phyloP scores from a whole-genome alignment of 2,329 filamentous ascomycete genomes.

The Diaporthe longicolla region DNA sequence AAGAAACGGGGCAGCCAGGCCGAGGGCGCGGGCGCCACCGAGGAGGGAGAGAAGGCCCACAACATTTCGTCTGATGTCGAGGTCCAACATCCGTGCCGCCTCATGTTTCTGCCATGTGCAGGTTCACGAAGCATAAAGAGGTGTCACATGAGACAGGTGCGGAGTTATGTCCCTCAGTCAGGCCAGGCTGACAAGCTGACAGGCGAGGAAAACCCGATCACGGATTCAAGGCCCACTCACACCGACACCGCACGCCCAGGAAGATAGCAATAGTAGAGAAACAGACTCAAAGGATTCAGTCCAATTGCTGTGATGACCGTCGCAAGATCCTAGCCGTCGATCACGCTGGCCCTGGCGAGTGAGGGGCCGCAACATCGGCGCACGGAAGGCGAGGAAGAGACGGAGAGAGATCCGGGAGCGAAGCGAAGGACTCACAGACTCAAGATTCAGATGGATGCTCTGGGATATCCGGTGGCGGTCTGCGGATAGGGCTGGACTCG shows the following conservation, averaged over 20 bases:
- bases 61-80: conserved; percentile 22
- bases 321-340: conserved; percentile 24
- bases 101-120: conserved; percentile 17
- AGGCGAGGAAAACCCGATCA: background rate
- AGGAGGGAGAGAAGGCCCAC: background rate
- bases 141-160: conserved; percentile 30
- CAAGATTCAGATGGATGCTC: background rate
- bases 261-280: background rate
- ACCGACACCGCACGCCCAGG: background rate
- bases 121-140: conserved; percentile 21
- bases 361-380: background rate
- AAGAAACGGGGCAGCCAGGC: conserved; percentile 4
- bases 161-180: conserved; percentile 1
- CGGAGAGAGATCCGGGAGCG: background rate
- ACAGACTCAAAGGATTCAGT: background rate
- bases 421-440: background rate
- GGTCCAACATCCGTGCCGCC: conserved; percentile 16
- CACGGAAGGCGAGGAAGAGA: background rate
- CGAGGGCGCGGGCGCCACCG: background rate
- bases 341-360: conserved; percentile 18
- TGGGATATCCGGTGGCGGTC: background rate
- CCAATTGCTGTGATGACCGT: conserved; percentile 7
- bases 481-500: conserved; percentile 31
- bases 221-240: background rate
- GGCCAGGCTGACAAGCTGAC: background rate